These are phyloP conservation scores for Dactylellina leptospora DNA, from an alignment of 2,329 filamentous ascomycete genomes.

Conservation along the genomic window DNA sequence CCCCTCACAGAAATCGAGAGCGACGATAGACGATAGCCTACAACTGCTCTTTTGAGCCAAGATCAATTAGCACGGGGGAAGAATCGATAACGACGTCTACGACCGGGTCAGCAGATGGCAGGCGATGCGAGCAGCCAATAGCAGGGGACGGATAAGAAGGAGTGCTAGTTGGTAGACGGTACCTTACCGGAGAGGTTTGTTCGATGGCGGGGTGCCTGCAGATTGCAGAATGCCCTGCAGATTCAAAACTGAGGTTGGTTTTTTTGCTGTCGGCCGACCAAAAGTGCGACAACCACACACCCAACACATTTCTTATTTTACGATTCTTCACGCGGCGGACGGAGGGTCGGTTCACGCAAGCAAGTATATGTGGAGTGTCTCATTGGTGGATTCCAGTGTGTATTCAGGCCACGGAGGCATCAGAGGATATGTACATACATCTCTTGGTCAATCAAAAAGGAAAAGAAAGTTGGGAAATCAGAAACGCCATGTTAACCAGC, in stretches of 20 bases:
- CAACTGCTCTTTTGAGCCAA: constrained; percentile 33
- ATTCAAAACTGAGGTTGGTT: constrained; percentile 9
- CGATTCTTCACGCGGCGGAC: neutral
- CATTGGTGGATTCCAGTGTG: neutral
- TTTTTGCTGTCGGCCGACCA: constrained; percentile 8
- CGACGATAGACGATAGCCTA: constrained; percentile 31
- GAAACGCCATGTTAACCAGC: constrained; percentile 13
- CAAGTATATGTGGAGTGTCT: no score
- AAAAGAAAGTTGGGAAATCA: neutral
- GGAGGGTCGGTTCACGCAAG: neutral
- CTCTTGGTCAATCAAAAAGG: neutral
- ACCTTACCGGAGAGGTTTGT: constrained; percentile 15
- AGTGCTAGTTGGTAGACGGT: constrained; percentile 11
- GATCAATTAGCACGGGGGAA: constrained; percentile 14
- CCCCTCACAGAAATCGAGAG: neutral
- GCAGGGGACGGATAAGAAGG: constrained; percentile 5
- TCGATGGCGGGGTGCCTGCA: constrained; percentile 33
- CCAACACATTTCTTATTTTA: constrained; percentile 31
- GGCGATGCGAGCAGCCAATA: constrained; percentile 5
- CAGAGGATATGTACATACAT: neutral
- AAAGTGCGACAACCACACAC: constrained; percentile 19
- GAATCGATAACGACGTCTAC: constrained; percentile 21
- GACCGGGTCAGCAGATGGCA: constrained; percentile 8
- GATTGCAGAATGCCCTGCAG: constrained; percentile 22
- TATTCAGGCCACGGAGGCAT: neutral